Conservation (phyloP, 805 yeast species). For the Suhomyces kilbournensis region DNA sequence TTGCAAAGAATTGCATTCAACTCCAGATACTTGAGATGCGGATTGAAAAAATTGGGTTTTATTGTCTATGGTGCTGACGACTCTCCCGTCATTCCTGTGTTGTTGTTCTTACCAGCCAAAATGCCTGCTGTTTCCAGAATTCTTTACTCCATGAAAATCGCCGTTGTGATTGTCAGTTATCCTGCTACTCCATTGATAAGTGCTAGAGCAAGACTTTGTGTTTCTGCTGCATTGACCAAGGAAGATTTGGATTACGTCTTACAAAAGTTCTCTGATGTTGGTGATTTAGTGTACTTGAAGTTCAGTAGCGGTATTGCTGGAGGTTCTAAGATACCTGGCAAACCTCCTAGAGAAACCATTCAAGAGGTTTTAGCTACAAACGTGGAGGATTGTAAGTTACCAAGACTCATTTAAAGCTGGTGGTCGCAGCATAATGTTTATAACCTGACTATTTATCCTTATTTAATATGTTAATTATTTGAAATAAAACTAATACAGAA, state of each 20-base stretch:
- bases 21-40: constrained; percentile 88
- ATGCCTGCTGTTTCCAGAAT: constrained; percentile 90
- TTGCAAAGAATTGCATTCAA: constrained; percentile 92
- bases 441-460: background rate
- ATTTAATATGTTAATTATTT: background rate
- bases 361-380: constrained; percentile 74
- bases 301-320: constrained; percentile 77
- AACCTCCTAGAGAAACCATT: constrained; percentile 70
- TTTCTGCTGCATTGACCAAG: constrained; percentile 87
- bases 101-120: constrained; percentile 86
- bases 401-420: constrained; percentile 17
- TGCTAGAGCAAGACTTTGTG: constrained; percentile 89
- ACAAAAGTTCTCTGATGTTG: constrained; percentile 69
- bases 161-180: constrained; percentile 94
- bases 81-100: constrained; percentile 90
- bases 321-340: constrained; percentile 53
- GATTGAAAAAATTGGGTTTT: constrained; percentile 88
- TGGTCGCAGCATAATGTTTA: background rate
- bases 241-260: constrained; percentile 85
- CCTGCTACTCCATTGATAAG: constrained; percentile 95
- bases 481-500: background rate
- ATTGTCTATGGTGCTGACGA: constrained; percentile 94
- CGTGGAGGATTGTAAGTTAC: constrained; percentile 56
- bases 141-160: constrained; percentile 76
- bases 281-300: constrained; percentile 72